Evolutionary conservation across 805 yeast genomes (phyloP).

Genomic region (Yarrowia deformans): DNA sequence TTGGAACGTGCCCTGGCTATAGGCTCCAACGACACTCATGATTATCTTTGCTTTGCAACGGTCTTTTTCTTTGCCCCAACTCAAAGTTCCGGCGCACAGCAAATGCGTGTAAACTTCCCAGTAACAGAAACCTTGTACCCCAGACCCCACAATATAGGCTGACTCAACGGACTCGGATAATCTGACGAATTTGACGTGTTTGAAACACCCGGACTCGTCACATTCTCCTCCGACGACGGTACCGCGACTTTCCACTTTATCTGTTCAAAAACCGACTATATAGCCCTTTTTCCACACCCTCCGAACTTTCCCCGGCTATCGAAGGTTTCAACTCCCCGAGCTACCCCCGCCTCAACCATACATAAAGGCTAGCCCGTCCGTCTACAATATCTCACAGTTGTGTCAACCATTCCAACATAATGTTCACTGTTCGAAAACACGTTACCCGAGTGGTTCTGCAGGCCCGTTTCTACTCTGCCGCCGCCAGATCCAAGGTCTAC

Average conservation of each 20-base stretch:
- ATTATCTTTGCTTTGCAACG: too few species aligned
- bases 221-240: too few species aligned
- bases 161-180: too few species aligned
- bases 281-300: background rate
- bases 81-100: slow-evolving; percentile 2
- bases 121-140: background rate
- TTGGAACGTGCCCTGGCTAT: too few species aligned
- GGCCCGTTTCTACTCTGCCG: slow-evolving; percentile 29
- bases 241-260: background rate
- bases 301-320: slow-evolving; percentile 34
- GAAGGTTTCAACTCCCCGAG: slow-evolving; percentile 30
- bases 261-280: background rate
- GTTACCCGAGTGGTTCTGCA: slow-evolving; percentile 18
- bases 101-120: background rate
- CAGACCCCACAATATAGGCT: background rate
- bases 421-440: slow-evolving; percentile 32
- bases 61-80: background rate
- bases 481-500: slow-evolving; percentile 36
- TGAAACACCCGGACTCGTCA: too few species aligned
- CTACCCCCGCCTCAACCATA: slow-evolving; percentile 31
- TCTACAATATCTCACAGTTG: too few species aligned
- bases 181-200: too few species aligned
- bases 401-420: background rate
- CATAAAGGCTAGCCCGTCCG: slow-evolving; percentile 25
- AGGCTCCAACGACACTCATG: background rate